These are phyloP conservation scores for Colletotrichum sp. DNA, from an alignment of 2,329 filamentous ascomycete species.

Conservation along the genomic window DNA sequence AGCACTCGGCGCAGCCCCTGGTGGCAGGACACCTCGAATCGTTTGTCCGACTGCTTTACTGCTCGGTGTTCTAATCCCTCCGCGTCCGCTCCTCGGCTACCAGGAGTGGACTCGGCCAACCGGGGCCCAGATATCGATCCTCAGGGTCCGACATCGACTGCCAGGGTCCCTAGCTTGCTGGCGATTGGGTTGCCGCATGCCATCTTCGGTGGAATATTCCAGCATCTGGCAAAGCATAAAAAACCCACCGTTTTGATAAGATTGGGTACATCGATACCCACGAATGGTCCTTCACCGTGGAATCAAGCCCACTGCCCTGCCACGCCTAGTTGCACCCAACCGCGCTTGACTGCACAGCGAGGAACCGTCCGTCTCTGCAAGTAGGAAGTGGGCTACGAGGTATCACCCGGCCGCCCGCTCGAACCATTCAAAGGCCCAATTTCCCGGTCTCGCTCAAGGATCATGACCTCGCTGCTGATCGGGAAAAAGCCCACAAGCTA, in stretches of 20 bases:
- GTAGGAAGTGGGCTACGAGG: background rate
- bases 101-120: background rate
- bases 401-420: background rate
- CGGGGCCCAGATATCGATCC: background rate
- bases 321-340: background rate
- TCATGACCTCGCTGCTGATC: background rate
- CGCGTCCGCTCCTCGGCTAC: constrained; percentile 12
- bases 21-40: background rate
- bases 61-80: constrained; percentile 15
- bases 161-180: background rate
- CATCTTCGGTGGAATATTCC: background rate
- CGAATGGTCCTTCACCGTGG: background rate
- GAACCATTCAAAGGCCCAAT: background rate
- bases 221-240: background rate
- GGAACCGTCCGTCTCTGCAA: background rate
- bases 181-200: background rate
- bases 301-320: background rate
- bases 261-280: background rate
- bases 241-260: background rate
- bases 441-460: background rate
- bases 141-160: background rate
- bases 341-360: background rate
- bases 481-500: background rate
- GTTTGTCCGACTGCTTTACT: background rate
- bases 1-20: background rate